Percentiles rank a stretch among this genome's conserved stretches.
Conservation (phyloP, 345 rosid genomes). For the Syzygium jambos region DNA sequence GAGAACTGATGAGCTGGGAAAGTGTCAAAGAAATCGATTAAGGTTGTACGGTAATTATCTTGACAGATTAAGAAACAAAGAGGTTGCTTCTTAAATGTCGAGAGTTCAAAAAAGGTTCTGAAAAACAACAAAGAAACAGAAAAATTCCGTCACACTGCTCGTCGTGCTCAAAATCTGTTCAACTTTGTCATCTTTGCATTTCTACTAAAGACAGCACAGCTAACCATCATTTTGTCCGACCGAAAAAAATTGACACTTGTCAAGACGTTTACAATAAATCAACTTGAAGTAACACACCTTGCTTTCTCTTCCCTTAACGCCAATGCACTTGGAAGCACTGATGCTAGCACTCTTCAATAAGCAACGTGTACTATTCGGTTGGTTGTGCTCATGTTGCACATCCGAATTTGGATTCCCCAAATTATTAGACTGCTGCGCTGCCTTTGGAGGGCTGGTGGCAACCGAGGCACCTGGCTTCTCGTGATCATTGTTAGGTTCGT, state of each 20-base stretch:
- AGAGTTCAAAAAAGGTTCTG: not conserved
- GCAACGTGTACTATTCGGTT: conserved; percentile 35
- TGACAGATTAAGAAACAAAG: not conserved
- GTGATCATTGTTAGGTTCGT: conserved; percentile 50
- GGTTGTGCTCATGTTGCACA: conserved; percentile 25
- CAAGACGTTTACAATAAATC: not conserved
- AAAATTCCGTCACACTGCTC: not conserved
- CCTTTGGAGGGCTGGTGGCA: conserved; percentile 30
- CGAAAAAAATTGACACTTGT: not conserved
- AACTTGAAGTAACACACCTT: not conserved
- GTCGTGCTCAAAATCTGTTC: not conserved
- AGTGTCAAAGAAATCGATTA: not conserved
- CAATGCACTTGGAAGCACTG: conserved; percentile 86
- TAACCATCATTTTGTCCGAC: not conserved
- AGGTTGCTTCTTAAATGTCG: not conserved
- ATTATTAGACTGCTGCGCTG: conserved; percentile 37
- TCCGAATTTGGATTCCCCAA: conserved; percentile 18
- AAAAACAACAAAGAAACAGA: not conserved
- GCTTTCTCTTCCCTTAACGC: conserved; percentile 26
- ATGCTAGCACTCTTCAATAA: conserved; percentile 88
- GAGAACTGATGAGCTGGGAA: not conserved
- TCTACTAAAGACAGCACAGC: not conserved
- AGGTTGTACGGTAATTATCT: not conserved
- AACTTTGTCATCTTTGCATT: not conserved
- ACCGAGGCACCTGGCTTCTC: conserved; percentile 31